Base-by-base conservation (phyloP, 441 rosid genomes). In the Pelargonium australe region DNA sequence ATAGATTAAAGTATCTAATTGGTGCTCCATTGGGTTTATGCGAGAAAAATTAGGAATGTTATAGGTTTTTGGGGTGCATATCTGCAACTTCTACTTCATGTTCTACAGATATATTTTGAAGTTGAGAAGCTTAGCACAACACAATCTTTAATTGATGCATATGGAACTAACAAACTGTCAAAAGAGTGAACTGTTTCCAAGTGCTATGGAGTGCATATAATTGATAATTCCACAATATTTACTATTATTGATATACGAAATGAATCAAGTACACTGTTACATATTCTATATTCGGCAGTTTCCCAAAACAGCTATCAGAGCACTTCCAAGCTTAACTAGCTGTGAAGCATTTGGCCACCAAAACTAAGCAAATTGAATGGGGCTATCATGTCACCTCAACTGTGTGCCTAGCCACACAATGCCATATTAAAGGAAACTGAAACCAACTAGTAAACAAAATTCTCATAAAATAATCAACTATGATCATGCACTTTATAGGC, bases 351-450 rank as follows among this genome's bases (percentile, higher is more conserved):
- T 61, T 25, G 64, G 28, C 5, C 64, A 61, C n/a, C 64, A 61
- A 61, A 31, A 61, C 34, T 10, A 31, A n/a, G 12, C 64, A 61
- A 11, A 61, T 61, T 61, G 11, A 61, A 25, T 23, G n/a, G 64
- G 64, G 25, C 34, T 19, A 60, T 60, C 12, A 60, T 20, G 37
- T 60, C 34, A 60, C 13, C 64, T 60, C 34, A 60, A 60, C 37
- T 8, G 25, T 11, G 5, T 11, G 25, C 64, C 64, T 61, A 23
- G 40, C 13, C 28, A 23, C 25, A 37, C 64, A 61, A 11, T 61
- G 14, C 16, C 12, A 20, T 25, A 11, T 7, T 61, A 20, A 13
- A 61, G 14, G 25, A 20, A 31, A 61, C 28, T 61, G 13, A 11
- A 45, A 45, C 51, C n/a, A 45, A 10, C n/a, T 45, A 45, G n/a